phyloP scores from a whole-genome alignment of 805 yeast species.

The Pichia occidentalis region DNA sequence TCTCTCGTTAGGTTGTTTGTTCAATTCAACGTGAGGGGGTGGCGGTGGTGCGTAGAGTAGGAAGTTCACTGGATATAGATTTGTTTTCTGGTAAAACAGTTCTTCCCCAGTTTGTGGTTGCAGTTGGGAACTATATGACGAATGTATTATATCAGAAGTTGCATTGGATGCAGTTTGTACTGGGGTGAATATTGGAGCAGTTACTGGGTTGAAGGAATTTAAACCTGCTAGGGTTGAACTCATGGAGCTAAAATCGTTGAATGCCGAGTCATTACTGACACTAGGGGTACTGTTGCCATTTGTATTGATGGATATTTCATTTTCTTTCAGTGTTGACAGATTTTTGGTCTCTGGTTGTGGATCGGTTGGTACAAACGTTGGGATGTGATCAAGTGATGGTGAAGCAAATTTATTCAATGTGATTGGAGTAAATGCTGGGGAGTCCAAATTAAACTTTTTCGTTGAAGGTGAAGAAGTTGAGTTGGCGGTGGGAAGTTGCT shows the following conservation, averaged over 20 bases:
- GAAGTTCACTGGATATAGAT: slow-evolving; percentile 57
- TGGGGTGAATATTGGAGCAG: slow-evolving; percentile 29
- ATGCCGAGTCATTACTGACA: no score
- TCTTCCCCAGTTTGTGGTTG: slow-evolving; percentile 17
- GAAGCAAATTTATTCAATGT: slow-evolving; percentile 37
- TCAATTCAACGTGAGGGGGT: slow-evolving; percentile 59
- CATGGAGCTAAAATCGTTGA: not conserved
- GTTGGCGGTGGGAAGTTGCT: not conserved
- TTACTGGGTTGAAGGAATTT: slow-evolving; percentile 25
- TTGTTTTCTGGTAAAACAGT: slow-evolving; percentile 29
- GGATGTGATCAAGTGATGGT: slow-evolving; percentile 42
- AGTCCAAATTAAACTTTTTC: slow-evolving; percentile 47
- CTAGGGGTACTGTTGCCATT: no score
- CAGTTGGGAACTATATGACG: slow-evolving; percentile 8
- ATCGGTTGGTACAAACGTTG: slow-evolving; percentile 41
- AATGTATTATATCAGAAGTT: slow-evolving; percentile 18
- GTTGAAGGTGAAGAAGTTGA: slow-evolving; percentile 8
- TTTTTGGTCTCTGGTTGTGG: not conserved
- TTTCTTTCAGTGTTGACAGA: no score
- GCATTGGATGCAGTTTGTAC: slow-evolving; percentile 33
- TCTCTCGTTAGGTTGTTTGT: slow-evolving; percentile 65
- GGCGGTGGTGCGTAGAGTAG: slow-evolving; percentile 89
- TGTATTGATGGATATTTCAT: no score
- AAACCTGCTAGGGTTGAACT: slow-evolving; percentile 3
- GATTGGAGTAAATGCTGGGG: slow-evolving; percentile 48